Evolutionary conservation across 768 basidiomycete species (phyloP), one percentile per base, ranked within the genome.

Genomic region (Cystofilobasidium capitatum): DNA sequence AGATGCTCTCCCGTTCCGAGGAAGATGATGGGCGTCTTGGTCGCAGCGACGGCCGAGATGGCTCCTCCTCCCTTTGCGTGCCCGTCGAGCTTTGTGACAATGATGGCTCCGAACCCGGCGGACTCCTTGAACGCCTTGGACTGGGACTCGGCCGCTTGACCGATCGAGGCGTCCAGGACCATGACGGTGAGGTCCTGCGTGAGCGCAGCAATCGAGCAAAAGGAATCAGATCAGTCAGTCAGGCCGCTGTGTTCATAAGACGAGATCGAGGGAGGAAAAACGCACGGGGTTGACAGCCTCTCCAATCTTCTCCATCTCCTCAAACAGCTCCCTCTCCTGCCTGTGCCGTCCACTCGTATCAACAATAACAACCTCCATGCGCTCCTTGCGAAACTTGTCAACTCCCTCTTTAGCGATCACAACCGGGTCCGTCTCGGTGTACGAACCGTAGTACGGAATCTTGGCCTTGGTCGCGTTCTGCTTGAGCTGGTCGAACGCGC

Each of bases 11-110:
- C 96, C 8, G 92, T 90, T 72, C 96, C 96, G 26, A 98, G 84
- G 80, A 99, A 99, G 72, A 97, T 97, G 73, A 99, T 98, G 0
- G 96, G 96, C 26, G 96, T 99, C 75, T 91, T 89, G 5, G 96
- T 99, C 3, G 87, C 94, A n/a, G 96, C 96, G 55, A 99, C 96
- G 70, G 94, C 94, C 54, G 96, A 99, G 69, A 99, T 98, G 36
- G 96, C 96, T 29, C 96, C 96, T 77, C 96, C 96, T 65, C 96
- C 96, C 76, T 96, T 98, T 0, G 96, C 96, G 73, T 99, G 96
- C 5, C 96, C 96, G 73, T 99, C 96, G 86, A 99, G 91, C 79
- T 99, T 99, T 14, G 96, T 99, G 20, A 99, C 96, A 69, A 99
- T 96, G 71, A 99, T 99, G 2, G 94, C 96, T 66, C 94, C 96